phyloP scores from a whole-genome alignment of 164 flowering plant genomes.

The Magnolia changhungtana region DNA sequence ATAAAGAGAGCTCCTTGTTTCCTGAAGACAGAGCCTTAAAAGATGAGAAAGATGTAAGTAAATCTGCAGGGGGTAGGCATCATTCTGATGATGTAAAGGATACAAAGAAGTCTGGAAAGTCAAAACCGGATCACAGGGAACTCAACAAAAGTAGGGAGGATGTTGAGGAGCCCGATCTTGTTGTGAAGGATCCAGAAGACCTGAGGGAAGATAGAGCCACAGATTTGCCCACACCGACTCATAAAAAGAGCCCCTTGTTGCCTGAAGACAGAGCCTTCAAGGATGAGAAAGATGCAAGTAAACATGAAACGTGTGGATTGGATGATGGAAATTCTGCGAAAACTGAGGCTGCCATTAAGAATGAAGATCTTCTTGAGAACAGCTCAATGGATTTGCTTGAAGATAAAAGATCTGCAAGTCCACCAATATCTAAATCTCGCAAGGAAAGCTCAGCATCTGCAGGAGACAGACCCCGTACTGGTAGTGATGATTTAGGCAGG shows the following conservation, averaged over 20 bases:
- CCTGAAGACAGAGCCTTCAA: conserved; percentile 1
- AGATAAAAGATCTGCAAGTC: background rate
- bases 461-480: conserved; percentile 1
- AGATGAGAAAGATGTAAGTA: conserved; percentile 14
- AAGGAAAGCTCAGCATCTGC: background rate
- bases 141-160: conserved; percentile 3
- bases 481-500: conserved; percentile 7
- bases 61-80: conserved; percentile 6
- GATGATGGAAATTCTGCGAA: conserved; percentile 14
- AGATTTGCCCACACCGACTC: background rate
- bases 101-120: background rate
- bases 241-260: conserved; percentile 6
- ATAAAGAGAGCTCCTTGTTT: conserved; percentile 7
- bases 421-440: conserved; percentile 2
- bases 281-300: conserved; percentile 13
- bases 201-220: conserved; percentile 12
- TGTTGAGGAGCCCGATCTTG: conserved; percentile 6
- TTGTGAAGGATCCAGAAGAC: conserved; percentile 12
- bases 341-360: conserved; percentile 6
- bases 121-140: background rate
- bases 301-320: conserved; percentile 5
- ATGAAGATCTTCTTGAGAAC: conserved; percentile 2
- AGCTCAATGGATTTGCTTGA: conserved; percentile 6
- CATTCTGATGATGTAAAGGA: conserved; percentile 3
- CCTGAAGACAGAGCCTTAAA: conserved; percentile 2